phyloP scores from a whole-genome alignment of 1,284 basidiomycete species.

The Tranzscheliella williamsii region DNA sequence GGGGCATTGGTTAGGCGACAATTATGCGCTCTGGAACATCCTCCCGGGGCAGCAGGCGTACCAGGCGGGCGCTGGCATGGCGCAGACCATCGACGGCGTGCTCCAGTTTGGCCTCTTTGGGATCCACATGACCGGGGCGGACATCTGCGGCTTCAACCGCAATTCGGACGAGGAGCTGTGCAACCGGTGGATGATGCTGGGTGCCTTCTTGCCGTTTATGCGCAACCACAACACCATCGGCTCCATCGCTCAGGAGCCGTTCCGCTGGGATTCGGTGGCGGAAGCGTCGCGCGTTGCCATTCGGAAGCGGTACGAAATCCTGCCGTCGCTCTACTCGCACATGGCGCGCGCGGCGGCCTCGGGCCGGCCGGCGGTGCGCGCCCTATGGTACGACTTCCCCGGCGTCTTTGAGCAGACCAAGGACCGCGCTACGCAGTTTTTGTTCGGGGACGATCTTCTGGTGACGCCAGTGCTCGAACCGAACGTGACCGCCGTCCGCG shows the following conservation, averaged over 20 bases:
- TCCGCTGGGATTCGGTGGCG: conserved; percentile 37
- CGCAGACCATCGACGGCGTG: conserved; percentile 69
- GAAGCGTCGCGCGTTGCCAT: conserved; percentile 39
- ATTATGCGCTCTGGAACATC: conserved; percentile 70
- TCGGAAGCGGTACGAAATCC: conserved; percentile 34
- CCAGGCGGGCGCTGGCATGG: conserved; percentile 58
- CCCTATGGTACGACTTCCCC: conserved; percentile 46
- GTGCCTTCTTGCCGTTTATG: conserved; percentile 40
- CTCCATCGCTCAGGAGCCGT: conserved; percentile 44
- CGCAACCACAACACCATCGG: conserved; percentile 43
- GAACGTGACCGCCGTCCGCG: conserved; percentile 55
- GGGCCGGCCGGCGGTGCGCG: conserved; percentile 32
- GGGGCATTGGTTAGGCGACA: conserved; percentile 68
- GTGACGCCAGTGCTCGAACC: conserved; percentile 42
- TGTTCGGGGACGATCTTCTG: conserved; percentile 36
- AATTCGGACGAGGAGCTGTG: conserved; percentile 77
- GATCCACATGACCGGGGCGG: conserved; percentile 41
- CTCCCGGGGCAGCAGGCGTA: conserved; percentile 25
- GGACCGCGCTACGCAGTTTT: conserved; percentile 35
- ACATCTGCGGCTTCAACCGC: conserved; percentile 49
- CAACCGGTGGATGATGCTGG: conserved; percentile 62
- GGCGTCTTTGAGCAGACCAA: conserved; percentile 33
- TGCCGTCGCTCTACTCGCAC: conserved; percentile 35
- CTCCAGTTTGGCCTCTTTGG: conserved; percentile 72
- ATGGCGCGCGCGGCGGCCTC: conserved; percentile 12